Base-by-base conservation (phyloP, 1,284 basidiomycete species). In the Stereum hirsutum region DNA sequence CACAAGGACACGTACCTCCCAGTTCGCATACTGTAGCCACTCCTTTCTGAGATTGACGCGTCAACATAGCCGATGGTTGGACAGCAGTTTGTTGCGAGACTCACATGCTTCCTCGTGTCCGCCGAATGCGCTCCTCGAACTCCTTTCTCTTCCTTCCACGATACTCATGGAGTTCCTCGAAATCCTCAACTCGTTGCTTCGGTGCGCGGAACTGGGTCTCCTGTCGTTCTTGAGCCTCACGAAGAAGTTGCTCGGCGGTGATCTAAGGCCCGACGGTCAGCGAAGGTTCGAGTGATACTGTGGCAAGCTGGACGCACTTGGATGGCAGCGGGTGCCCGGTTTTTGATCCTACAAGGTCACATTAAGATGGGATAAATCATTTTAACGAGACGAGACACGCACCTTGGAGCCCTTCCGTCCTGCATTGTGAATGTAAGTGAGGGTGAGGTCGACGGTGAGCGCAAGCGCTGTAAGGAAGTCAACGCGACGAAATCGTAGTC, bases 201-300 rank as follows among this genome's bases (percentile, higher is more conserved):
- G 94, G 93, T 3, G 92, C 91, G 41, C 81, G 78, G 58, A 93
- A 87, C 12, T 86, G 79, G 19, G 87, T 78, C 57, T 98, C 96
- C 70, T 99, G 95, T 42, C 94, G 75, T 57, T 98, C 96, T 78
- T 98, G 92, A 33, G 96, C 93, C 70, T 99, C 96, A 56, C 96
- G 85, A 12, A 99, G 73, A 34, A 99, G 82, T 69, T 99, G 95
- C 66, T 98, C 95, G 24, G 95, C 91, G 43, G 94, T 96, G 67
- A 98, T 95, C 87, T 93, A 62, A 33, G 27, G 45, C 44, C 42
- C 36, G 32, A 41, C 57, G 33, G 48, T 46, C 49, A 49, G 41
- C 46, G 41, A 43, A 31, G n/a, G n/a, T n/a, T n/a, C 39, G 10
- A 26, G 17, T 17, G 12, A 31, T 15, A 41, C 10, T 24, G 27